phyloP scores from a whole-genome alignment of 805 yeast genomes.

The Jamesozyma lodderae region DNA sequence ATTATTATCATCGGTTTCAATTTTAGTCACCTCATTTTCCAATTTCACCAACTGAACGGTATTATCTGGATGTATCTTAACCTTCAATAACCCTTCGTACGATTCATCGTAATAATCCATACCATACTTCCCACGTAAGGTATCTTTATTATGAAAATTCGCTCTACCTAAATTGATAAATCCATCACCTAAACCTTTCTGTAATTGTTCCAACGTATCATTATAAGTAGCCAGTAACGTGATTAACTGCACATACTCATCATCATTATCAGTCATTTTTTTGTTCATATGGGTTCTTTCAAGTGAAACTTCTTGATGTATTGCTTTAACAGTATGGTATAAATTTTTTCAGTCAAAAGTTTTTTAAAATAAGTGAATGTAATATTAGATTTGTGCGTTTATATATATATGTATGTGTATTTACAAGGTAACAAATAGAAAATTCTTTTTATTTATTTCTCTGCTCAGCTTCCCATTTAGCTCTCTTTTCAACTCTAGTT shows the following conservation, averaged over 20 bases:
- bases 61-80: slow-evolving; percentile 4
- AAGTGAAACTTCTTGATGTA: not conserved
- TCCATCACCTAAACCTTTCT: slow-evolving; percentile 19
- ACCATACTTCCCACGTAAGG: slow-evolving; percentile 27
- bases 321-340: not conserved
- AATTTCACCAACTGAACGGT: not conserved
- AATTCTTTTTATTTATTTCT: not conserved
- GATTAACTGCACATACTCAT: slow-evolving; percentile 9
- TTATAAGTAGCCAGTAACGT: slow-evolving; percentile 19
- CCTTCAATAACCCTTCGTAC: slow-evolving; percentile 18
- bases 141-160: slow-evolving; percentile 26
- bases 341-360: not conserved
- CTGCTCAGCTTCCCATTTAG: slow-evolving; percentile 50
- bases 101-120: slow-evolving; percentile 27
- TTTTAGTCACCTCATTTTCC: not conserved
- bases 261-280: not conserved
- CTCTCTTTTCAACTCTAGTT: slow-evolving; percentile 55
- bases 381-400: not conserved
- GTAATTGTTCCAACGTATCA: slow-evolving; percentile 22
- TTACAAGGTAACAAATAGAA: not conserved
- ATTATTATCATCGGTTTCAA: no score
- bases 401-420: not conserved
- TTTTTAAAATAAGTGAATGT: not conserved
- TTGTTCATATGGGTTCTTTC: not conserved
- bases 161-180: slow-evolving; percentile 24